Evolutionary conservation across 176 grass and related monocot genomes (phyloP).

Genomic region (Carex parvula): DNA sequence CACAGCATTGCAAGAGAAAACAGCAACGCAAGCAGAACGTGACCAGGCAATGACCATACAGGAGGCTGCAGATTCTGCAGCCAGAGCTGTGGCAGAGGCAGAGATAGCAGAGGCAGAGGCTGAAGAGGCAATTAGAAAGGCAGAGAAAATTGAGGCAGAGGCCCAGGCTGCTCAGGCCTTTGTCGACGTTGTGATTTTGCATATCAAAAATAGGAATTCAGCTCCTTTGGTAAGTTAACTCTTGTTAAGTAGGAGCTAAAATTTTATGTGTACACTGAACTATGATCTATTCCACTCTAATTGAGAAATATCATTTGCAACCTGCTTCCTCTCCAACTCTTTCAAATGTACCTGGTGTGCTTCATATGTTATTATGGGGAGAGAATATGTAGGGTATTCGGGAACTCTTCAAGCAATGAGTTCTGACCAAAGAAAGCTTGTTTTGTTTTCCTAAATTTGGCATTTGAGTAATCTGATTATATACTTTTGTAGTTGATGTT

Average conservation of each 20-base stretch:
- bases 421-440: not conserved
- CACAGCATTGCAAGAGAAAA: slow-evolving; percentile 34
- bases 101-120: slow-evolving; percentile 66
- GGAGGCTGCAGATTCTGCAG: slow-evolving; percentile 75
- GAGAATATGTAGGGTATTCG: not conserved
- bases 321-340: not conserved
- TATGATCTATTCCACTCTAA: not conserved
- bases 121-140: slow-evolving; percentile 67
- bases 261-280: not conserved
- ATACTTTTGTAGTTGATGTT: not conserved
- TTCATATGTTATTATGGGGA: not conserved
- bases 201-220: slow-evolving; percentile 58
- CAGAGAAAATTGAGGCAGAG: slow-evolving; percentile 66
- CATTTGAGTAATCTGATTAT: not conserved
- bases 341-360: not conserved
- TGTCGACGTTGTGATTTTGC: slow-evolving; percentile 50
- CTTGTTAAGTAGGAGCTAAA: not conserved
- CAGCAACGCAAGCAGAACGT: slow-evolving; percentile 46
- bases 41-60: slow-evolving; percentile 50
- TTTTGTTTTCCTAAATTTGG: not conserved
- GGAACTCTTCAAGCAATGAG: not conserved
- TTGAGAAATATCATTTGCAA: slow-evolving; percentile 9
- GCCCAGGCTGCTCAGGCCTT: slow-evolving; percentile 62
- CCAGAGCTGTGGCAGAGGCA: slow-evolving; percentile 81
- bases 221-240: slow-evolving; percentile 38